A percentile compares a stretch with the other conserved stretches of the same genome.
phyloP scores from a whole-genome alignment of 176 grass and related monocot species.

The Pontederia paniculata region DNA sequence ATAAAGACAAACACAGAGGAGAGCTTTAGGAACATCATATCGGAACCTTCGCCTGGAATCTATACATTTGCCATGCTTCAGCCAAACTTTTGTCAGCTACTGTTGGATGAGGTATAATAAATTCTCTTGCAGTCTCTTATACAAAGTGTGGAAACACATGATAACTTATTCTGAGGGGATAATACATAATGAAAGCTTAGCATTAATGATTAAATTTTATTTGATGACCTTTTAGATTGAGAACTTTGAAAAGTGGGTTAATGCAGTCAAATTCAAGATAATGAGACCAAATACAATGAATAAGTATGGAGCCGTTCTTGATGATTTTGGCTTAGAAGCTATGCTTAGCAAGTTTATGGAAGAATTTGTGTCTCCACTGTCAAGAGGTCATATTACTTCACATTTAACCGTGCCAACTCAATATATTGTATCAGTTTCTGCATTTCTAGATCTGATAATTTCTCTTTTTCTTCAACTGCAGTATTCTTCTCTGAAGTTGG shows the following conservation, averaged over 20 bases:
- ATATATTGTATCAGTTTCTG: background rate
- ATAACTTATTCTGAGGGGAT: background rate
- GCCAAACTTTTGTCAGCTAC: constrained; percentile 65
- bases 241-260: constrained; percentile 93
- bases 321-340: constrained; percentile 89
- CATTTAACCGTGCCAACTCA: no score
- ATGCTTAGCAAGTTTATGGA: constrained; percentile 95
- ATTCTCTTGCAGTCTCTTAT: background rate
- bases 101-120: constrained; percentile 69
- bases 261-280: constrained; percentile 77
- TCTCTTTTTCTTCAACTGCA: constrained; percentile 27
- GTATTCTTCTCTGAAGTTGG: constrained; percentile 85
- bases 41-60: constrained; percentile 74
- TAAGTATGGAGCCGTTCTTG: constrained; percentile 92
- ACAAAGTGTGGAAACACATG: background rate
- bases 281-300: constrained; percentile 99
- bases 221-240: constrained; percentile 56
- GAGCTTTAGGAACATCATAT: constrained; percentile 74
- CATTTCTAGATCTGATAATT: constrained; percentile 4
- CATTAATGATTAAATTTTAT: constrained; percentile 5
- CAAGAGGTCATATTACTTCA: constrained; percentile 38
- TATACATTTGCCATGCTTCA: constrained; percentile 95
- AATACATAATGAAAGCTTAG: background rate
- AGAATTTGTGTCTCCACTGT: constrained; percentile 73
- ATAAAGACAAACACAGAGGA: constrained; percentile 64